phyloP scores from a whole-genome alignment of 768 basidiomycete genomes.

The Floccularia luteovirens region DNA sequence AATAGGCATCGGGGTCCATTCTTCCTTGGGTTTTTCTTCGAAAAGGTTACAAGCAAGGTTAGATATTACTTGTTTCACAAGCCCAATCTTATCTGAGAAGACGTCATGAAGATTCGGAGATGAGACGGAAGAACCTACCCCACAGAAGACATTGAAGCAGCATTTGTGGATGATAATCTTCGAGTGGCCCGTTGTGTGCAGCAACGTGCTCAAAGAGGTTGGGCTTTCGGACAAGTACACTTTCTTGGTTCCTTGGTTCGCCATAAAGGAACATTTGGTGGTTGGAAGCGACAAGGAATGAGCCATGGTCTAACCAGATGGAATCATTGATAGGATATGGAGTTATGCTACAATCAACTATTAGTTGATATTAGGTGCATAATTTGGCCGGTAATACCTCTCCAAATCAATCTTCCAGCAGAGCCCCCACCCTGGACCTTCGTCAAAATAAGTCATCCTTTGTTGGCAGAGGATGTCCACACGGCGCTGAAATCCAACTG shows the following conservation, averaged over 20 bases:
- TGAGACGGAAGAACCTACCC: slow-evolving; percentile 45
- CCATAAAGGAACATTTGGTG: slow-evolving; percentile 82
- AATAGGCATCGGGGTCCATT: slow-evolving; percentile 37
- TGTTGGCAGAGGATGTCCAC: slow-evolving; percentile 89
- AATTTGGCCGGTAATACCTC: slow-evolving; percentile 32
- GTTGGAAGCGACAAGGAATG: slow-evolving; percentile 73
- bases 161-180: slow-evolving; percentile 92
- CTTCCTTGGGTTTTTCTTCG: slow-evolving; percentile 13
- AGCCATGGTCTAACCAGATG: slow-evolving; percentile 84
- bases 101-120: slow-evolving; percentile 2
- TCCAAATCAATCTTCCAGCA: slow-evolving; percentile 65
- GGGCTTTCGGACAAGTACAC: slow-evolving; percentile 26
- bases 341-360: slow-evolving; percentile 48
- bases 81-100: slow-evolving; percentile 65
- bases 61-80: slow-evolving; percentile 77
- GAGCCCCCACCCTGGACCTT: slow-evolving; percentile 71
- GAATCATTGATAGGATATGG: slow-evolving; percentile 81
- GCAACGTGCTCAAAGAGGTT: slow-evolving; percentile 76
- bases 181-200: slow-evolving; percentile 75
- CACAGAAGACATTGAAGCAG: slow-evolving; percentile 86
- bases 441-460: slow-evolving; percentile 86
- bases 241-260: slow-evolving; percentile 23
- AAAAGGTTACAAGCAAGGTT: slow-evolving; percentile 44
- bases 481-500: slow-evolving; percentile 76
- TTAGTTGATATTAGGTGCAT: slow-evolving; percentile 4